Conservation (phyloP, 2,329 filamentous ascomycete species). For the Alternaria hordeiaustralica region DNA sequence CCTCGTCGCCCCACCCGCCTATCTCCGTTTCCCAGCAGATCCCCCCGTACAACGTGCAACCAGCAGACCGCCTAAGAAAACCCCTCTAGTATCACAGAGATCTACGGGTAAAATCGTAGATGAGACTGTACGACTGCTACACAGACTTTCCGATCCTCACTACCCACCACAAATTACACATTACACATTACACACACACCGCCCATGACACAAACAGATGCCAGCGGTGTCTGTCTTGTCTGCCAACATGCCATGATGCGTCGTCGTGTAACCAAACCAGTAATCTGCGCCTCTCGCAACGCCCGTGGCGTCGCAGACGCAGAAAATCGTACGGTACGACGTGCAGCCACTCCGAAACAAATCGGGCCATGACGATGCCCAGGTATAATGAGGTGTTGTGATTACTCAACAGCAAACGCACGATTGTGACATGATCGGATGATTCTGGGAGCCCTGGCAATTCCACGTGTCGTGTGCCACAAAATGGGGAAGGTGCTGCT, state of each 20-base stretch:
- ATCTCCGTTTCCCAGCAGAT: background rate
- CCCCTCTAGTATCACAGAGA: background rate
- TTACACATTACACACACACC: background rate
- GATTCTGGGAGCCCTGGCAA: background rate
- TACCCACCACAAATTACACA: background rate
- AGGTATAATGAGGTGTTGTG: background rate
- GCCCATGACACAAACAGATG: background rate
- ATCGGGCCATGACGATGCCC: background rate
- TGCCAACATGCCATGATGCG: background rate
- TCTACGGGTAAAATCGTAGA: background rate
- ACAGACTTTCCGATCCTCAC: background rate
- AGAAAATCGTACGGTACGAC: background rate
- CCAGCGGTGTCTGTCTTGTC: background rate
- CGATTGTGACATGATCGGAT: background rate
- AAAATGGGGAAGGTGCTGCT: background rate
- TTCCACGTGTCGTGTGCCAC: background rate
- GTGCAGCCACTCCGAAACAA: background rate
- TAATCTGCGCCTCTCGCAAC: background rate
- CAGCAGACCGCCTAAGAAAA: background rate
- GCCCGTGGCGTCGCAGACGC: background rate
- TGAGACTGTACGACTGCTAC: background rate
- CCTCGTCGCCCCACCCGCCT: background rate
- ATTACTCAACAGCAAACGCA: background rate
- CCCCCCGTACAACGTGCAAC: background rate
- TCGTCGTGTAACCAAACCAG: background rate